Conservation (phyloP, 768 basidiomycete species). For the Tricholomella constricta region DNA sequence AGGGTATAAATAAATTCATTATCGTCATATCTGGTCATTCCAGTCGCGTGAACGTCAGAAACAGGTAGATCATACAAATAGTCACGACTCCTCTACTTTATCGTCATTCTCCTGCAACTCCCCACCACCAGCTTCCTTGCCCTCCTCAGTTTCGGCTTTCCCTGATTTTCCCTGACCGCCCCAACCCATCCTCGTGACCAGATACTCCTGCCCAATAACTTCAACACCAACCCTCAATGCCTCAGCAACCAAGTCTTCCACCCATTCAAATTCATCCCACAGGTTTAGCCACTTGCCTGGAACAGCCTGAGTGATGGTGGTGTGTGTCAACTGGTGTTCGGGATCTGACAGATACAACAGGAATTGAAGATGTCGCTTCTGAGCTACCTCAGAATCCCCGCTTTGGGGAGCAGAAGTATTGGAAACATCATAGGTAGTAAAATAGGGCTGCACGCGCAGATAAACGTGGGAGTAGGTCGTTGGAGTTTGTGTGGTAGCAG, state of each 20-base stretch:
- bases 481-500: conserved; percentile 44
- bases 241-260: conserved; percentile 93
- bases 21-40: conserved; percentile 8
- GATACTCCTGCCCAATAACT: conserved; percentile 89
- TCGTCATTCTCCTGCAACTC: conserved; percentile 19
- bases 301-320: conserved; percentile 80
- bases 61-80: conserved; percentile 28
- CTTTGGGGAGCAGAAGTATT: conserved; percentile 36
- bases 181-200: conserved; percentile 88
- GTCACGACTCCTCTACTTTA: conserved; percentile 32
- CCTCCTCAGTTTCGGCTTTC: conserved; percentile 21
- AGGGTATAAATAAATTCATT: conserved; percentile 9
- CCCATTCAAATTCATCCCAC: conserved; percentile 95
- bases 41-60: conserved; percentile 7
- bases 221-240: conserved; percentile 82
- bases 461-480: conserved; percentile 90
- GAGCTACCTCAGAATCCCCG: conserved; percentile 32
- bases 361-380: conserved; percentile 63
- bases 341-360: conserved; percentile 77
- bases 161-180: conserved; percentile 25
- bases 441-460: conserved; percentile 90
- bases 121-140: conserved; percentile 7
- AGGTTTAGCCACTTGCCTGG: conserved; percentile 85
- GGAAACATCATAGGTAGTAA: conserved; percentile 47
- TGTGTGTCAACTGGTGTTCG: conserved; percentile 71